A percentile compares a stretch with the other conserved stretches of the same genome.
Conservation (phyloP, 495 filamentous ascomycete species). For the Gamarada debralockiae region DNA sequence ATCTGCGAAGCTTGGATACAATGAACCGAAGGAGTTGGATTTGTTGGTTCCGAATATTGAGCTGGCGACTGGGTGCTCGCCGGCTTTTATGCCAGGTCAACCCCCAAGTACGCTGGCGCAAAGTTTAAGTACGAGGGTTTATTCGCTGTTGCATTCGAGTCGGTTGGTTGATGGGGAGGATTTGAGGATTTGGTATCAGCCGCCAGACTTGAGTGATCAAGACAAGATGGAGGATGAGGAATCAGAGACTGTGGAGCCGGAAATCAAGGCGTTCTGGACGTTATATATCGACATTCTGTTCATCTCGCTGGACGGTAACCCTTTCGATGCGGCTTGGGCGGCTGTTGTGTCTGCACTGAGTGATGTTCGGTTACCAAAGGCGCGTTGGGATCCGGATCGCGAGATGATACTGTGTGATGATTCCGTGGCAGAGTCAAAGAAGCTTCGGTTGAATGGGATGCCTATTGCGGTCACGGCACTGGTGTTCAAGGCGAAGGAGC, state of each 20-base stretch:
- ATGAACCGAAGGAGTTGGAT: constrained; percentile 54
- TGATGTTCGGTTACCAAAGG: constrained; percentile 73
- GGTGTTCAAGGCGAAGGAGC: constrained; percentile 67
- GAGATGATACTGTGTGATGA: constrained; percentile 76
- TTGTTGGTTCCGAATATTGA: constrained; percentile 92
- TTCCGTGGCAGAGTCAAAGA: constrained; percentile 37
- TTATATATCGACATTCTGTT: constrained; percentile 91
- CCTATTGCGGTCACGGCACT: constrained; percentile 71
- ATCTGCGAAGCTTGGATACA: constrained; percentile 45
- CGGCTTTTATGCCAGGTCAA: constrained; percentile 76
- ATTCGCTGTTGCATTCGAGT: constrained; percentile 66
- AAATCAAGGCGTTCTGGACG: constrained; percentile 85
- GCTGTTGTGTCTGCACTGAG: constrained; percentile 77
- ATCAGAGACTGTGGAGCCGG: constrained; percentile 35
- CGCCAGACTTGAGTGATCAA: constrained; percentile 35
- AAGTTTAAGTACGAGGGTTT: constrained; percentile 71
- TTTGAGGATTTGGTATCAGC: constrained; percentile 65
- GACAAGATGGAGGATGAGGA: constrained; percentile 40
- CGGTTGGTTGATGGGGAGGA: constrained; percentile 57
- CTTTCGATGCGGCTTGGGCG: constrained; percentile 86
- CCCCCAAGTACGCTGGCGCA: constrained; percentile 80
- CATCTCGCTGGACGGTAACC: constrained; percentile 84
- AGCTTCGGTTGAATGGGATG: constrained; percentile 51
- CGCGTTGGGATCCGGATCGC: constrained; percentile 80
- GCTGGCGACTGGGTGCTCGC: constrained; percentile 81